These are phyloP conservation scores for Fusarium papillatum DNA, from an alignment of 2,329 filamentous ascomycete genomes.

Conservation along the genomic window DNA sequence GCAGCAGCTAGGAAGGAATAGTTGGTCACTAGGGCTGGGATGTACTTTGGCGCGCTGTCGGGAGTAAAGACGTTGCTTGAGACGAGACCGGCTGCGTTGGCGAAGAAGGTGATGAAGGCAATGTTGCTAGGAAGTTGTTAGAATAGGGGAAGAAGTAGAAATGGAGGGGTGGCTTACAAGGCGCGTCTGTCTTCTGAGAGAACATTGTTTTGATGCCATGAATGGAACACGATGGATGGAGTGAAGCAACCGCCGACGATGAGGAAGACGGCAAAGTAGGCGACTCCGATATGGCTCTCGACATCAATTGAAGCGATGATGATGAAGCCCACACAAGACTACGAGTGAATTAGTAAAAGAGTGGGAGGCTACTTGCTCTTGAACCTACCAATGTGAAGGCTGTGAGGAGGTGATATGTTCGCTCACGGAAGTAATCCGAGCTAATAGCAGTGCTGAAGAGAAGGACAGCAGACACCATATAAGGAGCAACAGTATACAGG, in stretches of 20 bases:
- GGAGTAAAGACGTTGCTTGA: constrained; percentile 5
- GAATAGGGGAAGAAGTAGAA: neutral
- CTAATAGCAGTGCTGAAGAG: constrained; percentile 4
- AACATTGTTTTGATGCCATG: neutral
- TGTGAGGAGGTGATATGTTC: neutral
- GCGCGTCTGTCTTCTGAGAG: neutral
- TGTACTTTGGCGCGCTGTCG: constrained; percentile 1
- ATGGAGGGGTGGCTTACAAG: neutral
- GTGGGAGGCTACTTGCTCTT: neutral
- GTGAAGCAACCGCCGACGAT: neutral
- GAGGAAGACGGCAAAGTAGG: neutral
- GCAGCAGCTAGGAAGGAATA: neutral
- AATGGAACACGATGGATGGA: neutral
- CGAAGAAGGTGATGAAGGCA: constrained; percentile 6
- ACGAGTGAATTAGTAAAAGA: neutral
- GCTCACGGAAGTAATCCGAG: constrained; percentile 1
- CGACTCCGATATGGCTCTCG: neutral
- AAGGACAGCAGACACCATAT: neutral
- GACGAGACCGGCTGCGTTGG: neutral
- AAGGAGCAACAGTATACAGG: neutral
- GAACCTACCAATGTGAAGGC: neutral
- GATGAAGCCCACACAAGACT: neutral
- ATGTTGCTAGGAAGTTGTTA: neutral
- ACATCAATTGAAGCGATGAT: neutral
- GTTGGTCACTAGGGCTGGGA: neutral